phyloP scores from a whole-genome alignment of 176 grass and related monocot species.

The Zizania latifolia region DNA sequence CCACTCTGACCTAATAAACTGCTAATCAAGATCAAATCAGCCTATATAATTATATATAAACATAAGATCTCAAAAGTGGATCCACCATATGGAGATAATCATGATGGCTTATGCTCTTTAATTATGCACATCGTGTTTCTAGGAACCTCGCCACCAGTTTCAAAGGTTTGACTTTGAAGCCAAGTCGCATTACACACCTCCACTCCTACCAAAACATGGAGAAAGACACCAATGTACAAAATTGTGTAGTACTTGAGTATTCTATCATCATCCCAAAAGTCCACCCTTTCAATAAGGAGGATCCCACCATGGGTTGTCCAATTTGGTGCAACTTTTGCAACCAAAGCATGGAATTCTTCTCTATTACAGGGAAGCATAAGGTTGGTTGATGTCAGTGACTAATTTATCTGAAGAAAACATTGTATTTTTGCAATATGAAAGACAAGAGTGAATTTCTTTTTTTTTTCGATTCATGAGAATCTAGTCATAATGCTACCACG shows the following conservation, averaged over 20 bases:
- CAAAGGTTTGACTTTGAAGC: slow-evolving; percentile 43
- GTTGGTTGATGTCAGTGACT: no score
- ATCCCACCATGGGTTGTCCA: neutral
- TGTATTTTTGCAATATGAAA: no score
- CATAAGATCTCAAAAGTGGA: neutral
- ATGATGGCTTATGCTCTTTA: neutral
- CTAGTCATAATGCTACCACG: no score
- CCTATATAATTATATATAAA: no score
- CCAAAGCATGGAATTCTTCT: neutral
- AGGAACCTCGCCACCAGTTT: slow-evolving; percentile 29
- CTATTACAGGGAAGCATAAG: no score
- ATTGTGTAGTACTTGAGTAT: neutral
- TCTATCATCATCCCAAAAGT: slow-evolving; percentile 22
- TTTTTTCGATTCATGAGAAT: no score
- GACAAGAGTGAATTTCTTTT: no score
- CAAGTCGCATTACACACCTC: slow-evolving; percentile 11
- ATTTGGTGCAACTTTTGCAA: no score
- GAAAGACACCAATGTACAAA: neutral
- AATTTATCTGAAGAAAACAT: no score
- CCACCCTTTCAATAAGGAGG: neutral
- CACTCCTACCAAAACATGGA: slow-evolving; percentile 11
- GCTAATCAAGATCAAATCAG: neutral
- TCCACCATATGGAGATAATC: neutral
- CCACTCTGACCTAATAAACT: neutral
- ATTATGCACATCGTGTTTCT: neutral